phyloP scores from a whole-genome alignment of 208 protist genomes.

The Crithidia mellificae region DNA sequence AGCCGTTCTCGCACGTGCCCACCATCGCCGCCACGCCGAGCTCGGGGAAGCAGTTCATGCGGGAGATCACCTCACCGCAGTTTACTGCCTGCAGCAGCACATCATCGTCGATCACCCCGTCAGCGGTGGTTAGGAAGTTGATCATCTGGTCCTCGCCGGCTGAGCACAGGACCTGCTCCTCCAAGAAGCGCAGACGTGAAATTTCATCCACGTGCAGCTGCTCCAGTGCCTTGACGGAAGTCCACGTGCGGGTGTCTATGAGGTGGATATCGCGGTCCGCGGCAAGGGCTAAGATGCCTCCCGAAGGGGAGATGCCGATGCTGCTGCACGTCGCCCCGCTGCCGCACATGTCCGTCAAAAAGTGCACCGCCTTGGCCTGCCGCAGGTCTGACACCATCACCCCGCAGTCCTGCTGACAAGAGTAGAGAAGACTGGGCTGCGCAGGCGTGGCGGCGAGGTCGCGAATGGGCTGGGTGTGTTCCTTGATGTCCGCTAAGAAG shows the following conservation, averaged over 20 bases:
- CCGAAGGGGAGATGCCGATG: constrained; percentile 54
- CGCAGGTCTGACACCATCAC: constrained; percentile 80
- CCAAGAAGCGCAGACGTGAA: constrained; percentile 72
- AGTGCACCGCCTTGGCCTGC: constrained; percentile 48
- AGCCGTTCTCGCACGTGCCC: constrained; percentile 86
- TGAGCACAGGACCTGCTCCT: constrained; percentile 67
- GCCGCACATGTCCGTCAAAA: constrained; percentile 62
- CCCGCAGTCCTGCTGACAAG: constrained; percentile 74
- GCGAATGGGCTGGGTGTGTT: constrained; percentile 68
- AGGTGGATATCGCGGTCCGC: constrained; percentile 63
- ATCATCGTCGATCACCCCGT: constrained; percentile 71
- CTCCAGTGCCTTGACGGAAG: constrained; percentile 40
- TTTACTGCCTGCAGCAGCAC: constrained; percentile 68
- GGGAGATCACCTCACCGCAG: constrained; percentile 76
- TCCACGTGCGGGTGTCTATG: constrained; percentile 71
- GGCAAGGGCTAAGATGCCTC: constrained; percentile 45
- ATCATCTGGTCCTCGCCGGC: constrained; percentile 89
- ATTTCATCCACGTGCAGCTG: constrained; percentile 84
- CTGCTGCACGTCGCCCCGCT: constrained; percentile 50
- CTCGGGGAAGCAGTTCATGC: constrained; percentile 68
- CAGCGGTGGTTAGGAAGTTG: constrained; percentile 63
- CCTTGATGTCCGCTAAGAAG: constrained; percentile 46
- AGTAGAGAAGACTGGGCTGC: constrained; percentile 59
- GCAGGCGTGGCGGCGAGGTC: constrained; percentile 56
- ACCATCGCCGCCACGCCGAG: constrained; percentile 50